These are phyloP conservation scores for Bathelium albidoporum DNA, from an alignment of 495 filamentous ascomycete genomes.

Conservation along the genomic window DNA sequence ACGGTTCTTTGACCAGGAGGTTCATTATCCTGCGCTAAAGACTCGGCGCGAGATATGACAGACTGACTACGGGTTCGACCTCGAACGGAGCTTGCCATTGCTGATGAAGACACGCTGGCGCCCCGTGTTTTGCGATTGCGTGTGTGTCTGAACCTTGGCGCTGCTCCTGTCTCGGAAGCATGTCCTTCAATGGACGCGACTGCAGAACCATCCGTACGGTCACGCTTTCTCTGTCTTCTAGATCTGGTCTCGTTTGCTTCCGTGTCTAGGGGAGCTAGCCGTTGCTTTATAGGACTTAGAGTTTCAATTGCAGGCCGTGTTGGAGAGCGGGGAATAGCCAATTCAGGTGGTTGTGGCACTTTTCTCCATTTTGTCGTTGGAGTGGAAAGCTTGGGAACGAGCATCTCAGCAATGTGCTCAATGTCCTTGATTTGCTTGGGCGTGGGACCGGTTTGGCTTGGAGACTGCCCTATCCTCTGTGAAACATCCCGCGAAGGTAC, in stretches of 20 bases:
- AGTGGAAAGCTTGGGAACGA: conserved; percentile 1
- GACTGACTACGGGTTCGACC: conserved; percentile 49
- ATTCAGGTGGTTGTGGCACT: not conserved
- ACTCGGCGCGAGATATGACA: conserved; percentile 44
- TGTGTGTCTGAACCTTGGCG: not conserved
- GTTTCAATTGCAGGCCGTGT: conserved; percentile 1
- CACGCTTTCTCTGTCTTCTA: not conserved
- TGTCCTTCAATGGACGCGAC: not conserved
- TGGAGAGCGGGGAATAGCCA: not conserved
- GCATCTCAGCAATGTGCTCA: not conserved
- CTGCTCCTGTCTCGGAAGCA: not conserved
- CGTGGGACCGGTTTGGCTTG: not conserved
- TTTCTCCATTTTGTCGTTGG: conserved; percentile 8
- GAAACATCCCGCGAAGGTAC: not conserved
- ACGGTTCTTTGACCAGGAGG: conserved; percentile 39
- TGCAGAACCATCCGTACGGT: not conserved
- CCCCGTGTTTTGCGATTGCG: conserved; percentile 28
- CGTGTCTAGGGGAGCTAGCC: not conserved
- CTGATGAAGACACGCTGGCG: conserved; percentile 45
- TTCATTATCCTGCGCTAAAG: conserved; percentile 35
- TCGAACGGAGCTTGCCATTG: conserved; percentile 24
- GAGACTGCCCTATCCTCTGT: not conserved
- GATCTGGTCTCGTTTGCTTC: not conserved
- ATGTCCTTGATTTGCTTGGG: not conserved
- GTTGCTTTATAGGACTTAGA: conserved; percentile 3